A percentile compares a stretch with the other conserved stretches of the same genome.
Evolutionary conservation across 2,329 filamentous ascomycete species (phyloP).

Genomic region (Calonectria multiphialidica): DNA sequence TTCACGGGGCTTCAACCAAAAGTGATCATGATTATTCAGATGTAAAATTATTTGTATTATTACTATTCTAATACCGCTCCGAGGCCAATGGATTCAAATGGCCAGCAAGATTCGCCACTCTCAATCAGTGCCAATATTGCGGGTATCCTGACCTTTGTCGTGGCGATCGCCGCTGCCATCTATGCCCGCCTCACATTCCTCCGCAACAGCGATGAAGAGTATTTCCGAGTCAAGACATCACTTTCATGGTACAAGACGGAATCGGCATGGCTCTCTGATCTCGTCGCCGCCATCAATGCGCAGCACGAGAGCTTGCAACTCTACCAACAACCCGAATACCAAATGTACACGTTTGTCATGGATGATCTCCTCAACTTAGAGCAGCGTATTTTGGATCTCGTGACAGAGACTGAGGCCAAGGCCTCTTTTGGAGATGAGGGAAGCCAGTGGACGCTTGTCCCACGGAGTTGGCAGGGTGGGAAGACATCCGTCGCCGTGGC

Average conservation of each 20-base stretch:
- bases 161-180: constrained; percentile 57
- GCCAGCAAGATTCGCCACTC: constrained; percentile 56
- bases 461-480: constrained; percentile 53
- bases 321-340: constrained; percentile 52
- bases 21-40: no score
- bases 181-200: constrained; percentile 59
- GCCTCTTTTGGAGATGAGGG: constrained; percentile 36
- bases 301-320: constrained; percentile 39
- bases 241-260: constrained; percentile 64
- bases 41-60: background rate
- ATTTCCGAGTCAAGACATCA: constrained; percentile 60
- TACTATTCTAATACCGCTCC: background rate
- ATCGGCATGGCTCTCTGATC: constrained; percentile 58
- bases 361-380: constrained; percentile 59
- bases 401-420: constrained; percentile 55
- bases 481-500: constrained; percentile 55
- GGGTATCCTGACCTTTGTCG: constrained; percentile 61
- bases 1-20: background rate
- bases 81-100: constrained; percentile 38
- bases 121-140: constrained; percentile 58
- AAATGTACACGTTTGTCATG: constrained; percentile 62
- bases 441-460: constrained; percentile 52
- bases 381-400: constrained; percentile 57
- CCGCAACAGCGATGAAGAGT: constrained; percentile 60
- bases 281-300: constrained; percentile 49